These are phyloP conservation scores for Geum urbanum DNA, from an alignment of 306 rosid species.

Conservation along the genomic window DNA sequence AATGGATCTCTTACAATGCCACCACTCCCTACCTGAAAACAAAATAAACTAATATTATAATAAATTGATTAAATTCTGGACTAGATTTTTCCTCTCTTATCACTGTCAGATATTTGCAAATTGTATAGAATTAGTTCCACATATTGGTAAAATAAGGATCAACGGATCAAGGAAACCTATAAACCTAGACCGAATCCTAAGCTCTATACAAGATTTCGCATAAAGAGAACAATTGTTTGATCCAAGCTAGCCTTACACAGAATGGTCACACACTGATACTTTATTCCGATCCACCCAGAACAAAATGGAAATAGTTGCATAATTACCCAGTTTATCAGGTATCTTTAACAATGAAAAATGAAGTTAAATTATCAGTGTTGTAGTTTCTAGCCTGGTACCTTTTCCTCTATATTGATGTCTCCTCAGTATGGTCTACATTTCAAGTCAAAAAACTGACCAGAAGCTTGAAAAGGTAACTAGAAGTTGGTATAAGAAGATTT, in stretches of 20 bases:
- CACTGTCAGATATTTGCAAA: not conserved
- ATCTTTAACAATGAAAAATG: not conserved
- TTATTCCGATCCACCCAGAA: not conserved
- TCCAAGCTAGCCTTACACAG: not conserved
- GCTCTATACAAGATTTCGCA: not conserved
- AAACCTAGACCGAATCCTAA: not conserved
- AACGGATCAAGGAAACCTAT: not conserved
- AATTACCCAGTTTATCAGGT: not conserved
- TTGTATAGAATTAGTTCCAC: not conserved
- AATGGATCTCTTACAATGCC: slow-evolving; percentile 50
- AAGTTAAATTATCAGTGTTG: not conserved
- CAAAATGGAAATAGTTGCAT: not conserved
- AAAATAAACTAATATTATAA: not conserved
- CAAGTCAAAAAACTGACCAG: not conserved
- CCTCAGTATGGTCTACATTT: not conserved
- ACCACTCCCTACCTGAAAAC: slow-evolving; percentile 49
- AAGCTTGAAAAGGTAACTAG: not conserved
- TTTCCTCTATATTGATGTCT: not conserved
- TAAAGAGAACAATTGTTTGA: not conserved
- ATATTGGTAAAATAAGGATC: not conserved
- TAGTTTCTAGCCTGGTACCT: not conserved
- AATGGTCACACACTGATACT: not conserved
- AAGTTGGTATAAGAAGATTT: slow-evolving; percentile 7
- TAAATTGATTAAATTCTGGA: not conserved
- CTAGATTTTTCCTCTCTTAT: not conserved